These are phyloP conservation scores for Tolypocladium capitatum DNA, from an alignment of 2,329 filamentous ascomycete species.

Conservation along the genomic window DNA sequence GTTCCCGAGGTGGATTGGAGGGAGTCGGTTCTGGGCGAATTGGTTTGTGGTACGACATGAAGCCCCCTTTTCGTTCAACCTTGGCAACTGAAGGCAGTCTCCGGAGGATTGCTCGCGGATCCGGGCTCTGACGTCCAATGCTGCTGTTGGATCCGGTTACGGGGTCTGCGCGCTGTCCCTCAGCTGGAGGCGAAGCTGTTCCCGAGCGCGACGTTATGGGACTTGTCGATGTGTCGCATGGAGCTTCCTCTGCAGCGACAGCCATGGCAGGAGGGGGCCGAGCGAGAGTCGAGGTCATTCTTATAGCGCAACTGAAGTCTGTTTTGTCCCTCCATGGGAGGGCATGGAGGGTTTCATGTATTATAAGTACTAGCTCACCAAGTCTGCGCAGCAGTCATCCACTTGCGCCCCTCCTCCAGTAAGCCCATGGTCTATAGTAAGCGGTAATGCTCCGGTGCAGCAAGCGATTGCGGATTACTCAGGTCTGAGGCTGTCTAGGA, in stretches of 20 bases:
- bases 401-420: background rate
- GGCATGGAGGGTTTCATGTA: background rate
- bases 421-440: background rate
- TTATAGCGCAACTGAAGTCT: background rate
- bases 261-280: background rate
- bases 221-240: background rate
- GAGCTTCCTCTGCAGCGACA: background rate
- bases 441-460: no score
- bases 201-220: background rate
- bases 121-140: constrained; percentile 6
- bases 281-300: background rate
- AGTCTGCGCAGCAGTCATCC: background rate
- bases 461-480: background rate
- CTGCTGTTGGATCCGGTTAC: background rate
- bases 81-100: constrained; percentile 21
- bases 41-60: constrained; percentile 26
- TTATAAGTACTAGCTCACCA: constrained; percentile 1
- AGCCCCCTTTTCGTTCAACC: constrained; percentile 16
- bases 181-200: background rate
- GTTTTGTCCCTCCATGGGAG: background rate
- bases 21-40: constrained; percentile 27
- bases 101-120: constrained; percentile 33
- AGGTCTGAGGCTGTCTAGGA: background rate
- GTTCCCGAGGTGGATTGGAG: constrained; percentile 7
- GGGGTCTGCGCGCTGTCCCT: background rate